Conservation (phyloP, 2,329 filamentous ascomycete species). For the Fusarium mexicanum region DNA sequence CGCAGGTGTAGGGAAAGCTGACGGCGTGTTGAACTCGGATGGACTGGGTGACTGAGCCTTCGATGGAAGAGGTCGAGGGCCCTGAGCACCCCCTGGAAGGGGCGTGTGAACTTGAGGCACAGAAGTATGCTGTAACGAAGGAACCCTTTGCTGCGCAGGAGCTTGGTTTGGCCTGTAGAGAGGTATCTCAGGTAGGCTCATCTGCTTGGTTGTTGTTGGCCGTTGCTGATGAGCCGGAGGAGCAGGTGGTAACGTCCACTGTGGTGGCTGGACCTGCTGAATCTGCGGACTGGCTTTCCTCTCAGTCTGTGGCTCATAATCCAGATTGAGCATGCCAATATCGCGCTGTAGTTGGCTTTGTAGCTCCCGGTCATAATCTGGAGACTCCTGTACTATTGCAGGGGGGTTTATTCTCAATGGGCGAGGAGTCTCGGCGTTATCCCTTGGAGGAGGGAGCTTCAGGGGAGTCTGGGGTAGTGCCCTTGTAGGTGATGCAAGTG, state of each 20-base stretch:
- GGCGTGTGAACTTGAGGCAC: constrained; percentile 36
- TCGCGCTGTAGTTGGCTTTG: constrained; percentile 72
- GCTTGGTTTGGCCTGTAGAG: constrained; percentile 58
- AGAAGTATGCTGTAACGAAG: constrained; percentile 43
- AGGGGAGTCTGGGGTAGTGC: constrained; percentile 61
- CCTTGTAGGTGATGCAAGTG: constrained; percentile 62
- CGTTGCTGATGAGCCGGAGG: constrained; percentile 50
- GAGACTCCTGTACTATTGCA: constrained; percentile 59
- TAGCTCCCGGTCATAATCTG: constrained; percentile 68
- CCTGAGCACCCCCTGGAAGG: constrained; percentile 29
- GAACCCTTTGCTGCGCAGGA: constrained; percentile 43
- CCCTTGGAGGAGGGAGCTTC: constrained; percentile 42
- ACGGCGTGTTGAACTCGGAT: constrained; percentile 50
- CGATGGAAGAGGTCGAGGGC: constrained; percentile 41
- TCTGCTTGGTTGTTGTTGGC: constrained; percentile 53
- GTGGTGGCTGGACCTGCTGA: constrained; percentile 18
- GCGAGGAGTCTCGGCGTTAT: constrained; percentile 58
- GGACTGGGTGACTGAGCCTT: constrained; percentile 47
- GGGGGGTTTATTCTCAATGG: constrained; percentile 59
- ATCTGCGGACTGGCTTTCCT: constrained; percentile 17
- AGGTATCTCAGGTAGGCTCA: constrained; percentile 64
- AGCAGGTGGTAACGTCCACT: constrained; percentile 39
- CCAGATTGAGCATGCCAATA: constrained; percentile 65
- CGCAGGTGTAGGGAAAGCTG: constrained; percentile 66
- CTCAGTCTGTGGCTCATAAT: constrained; percentile 35